Evolutionary conservation across 768 basidiomycete genomes (phyloP), one percentile per base, ranked within the genome.

Genomic region (Leccinum variicolor): DNA sequence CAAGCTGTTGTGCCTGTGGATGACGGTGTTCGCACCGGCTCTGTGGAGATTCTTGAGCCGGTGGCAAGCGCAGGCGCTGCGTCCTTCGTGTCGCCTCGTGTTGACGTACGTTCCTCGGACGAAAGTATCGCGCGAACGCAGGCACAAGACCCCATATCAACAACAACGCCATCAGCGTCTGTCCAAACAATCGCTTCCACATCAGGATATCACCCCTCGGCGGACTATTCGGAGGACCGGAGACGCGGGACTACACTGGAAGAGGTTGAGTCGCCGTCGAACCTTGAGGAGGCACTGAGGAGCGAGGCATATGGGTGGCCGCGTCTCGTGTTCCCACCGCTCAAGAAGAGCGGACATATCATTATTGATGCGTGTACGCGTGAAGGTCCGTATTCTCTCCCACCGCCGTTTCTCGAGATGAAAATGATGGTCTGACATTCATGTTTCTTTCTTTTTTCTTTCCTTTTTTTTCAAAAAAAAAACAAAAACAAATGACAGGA

Each of bases 271-370:
- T 68, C 69, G 39, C 61, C 67, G 54, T 60, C 57, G 29, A 76
- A 82, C 29, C 62, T 90, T 17, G 72, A 84, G 58, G 79, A 76
- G 36, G 74, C 77, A 29, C 72, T 98, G 59, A 78, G 89, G 62
- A 74, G 76, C 26, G 92, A 95, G 71, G 87, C 94, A 11, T 93
- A 87, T 61, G 74, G 77, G 46, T 97, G 96, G 96, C 92, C 96
- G 36, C 84, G 97, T 54, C 80, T 98, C 33, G 82, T 98, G 52
- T 90, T 92, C 63, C 86, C 94, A n/a, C 96, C 97, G 29, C 68
- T 97, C 67, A 97, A 97, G 73, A 84, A 85, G 60, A 89, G 85
- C 62, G 95, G 95, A 0, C 96, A 98, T 71, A 83, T 98, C 62
- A 87, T 94, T 51, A 76, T 98, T 57, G 96, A 98, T 70, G 84